Evolutionary conservation across 2,329 filamentous ascomycete genomes (phyloP).

Genomic region (Triangularia verruculosa): DNA sequence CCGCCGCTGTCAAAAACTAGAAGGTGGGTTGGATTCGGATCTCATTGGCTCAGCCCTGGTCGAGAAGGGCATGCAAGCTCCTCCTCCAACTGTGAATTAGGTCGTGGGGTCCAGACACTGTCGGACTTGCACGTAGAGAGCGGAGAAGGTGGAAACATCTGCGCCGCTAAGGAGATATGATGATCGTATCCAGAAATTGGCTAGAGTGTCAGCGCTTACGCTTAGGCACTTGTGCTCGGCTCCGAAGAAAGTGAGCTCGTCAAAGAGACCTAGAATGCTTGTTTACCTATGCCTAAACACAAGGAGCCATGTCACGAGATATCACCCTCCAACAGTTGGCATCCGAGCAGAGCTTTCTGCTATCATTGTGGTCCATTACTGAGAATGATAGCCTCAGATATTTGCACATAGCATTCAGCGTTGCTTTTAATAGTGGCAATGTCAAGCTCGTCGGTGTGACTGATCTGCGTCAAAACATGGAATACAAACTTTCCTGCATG

Average conservation of each 20-base stretch:
- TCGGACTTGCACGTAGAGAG: neutral
- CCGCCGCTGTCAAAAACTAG: neutral
- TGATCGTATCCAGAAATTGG: neutral
- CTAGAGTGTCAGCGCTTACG: neutral
- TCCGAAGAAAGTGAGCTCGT: neutral
- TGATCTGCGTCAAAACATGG: neutral
- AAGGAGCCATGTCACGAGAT: no score
- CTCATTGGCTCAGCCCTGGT: neutral
- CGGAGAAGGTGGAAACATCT: neutral
- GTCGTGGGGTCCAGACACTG: neutral
- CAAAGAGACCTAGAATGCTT: no score
- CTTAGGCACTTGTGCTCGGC: neutral
- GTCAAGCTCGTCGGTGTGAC: neutral
- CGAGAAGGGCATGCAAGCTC: neutral
- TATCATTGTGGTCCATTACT: neutral
- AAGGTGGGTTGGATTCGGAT: neutral
- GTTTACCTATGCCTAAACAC: no score
- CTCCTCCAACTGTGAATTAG: neutral
- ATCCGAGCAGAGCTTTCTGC: neutral
- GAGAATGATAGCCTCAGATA: neutral
- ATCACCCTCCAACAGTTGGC: neutral
- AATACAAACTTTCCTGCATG: neutral
- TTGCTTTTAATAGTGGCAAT: neutral
- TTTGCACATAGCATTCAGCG: neutral
- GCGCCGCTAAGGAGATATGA: neutral